Evolutionary conservation across 768 basidiomycete species (phyloP), one percentile per base, ranked within the genome.

Genomic region (Lactarius akahatsu): DNA sequence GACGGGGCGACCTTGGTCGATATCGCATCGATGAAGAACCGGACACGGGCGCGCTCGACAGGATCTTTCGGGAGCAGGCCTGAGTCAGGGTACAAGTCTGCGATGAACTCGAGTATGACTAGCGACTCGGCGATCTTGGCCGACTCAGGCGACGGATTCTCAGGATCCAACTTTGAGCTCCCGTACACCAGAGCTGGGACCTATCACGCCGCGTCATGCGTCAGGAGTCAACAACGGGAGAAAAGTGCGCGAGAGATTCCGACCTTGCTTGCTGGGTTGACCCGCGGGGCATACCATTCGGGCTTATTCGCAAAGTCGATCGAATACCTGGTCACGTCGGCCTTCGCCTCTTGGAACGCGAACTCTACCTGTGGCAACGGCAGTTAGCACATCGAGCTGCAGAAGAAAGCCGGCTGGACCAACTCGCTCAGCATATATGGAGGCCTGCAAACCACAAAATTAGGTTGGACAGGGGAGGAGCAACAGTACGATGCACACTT

Each of bases 301-400:
- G 88, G 88, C 75, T 89, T 89, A 75, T 86, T 83, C 66, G 66
- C 52, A n/a, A 89, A 74, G 70, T 89, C 83, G 45, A 89, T 81
- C 67, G 85, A 80, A 66, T 78, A 86, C 30, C 79, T 75, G 40
- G 78, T 81, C 71, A 78, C 84, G 1, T 79, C 71, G 0, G 82
- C 78, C 1, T 80, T 79, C 4, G 81, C 79, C 67, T 88, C 88
- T 34, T 79, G 76, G 40, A 89, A 80, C 1, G 86, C 84, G 20
- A 89, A 75, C 63, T 86, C 83, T 23, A 81, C 80, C 83, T 88
- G 65, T 40, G 9, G 28, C 62, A 34, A 9, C 30, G 18, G 23
- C 45, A 57, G 40, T 67, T 57, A 55, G 59, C 23, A 20, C 6
- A 23, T 50, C 15, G 13, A 15, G 20, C 26, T 30, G 28, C 10